Evolutionary conservation across 225 moss, liverwort and hornwort genomes (phyloP), one percentile per base, ranked within the genome.

Genomic region (Bryum argenteum): DNA sequence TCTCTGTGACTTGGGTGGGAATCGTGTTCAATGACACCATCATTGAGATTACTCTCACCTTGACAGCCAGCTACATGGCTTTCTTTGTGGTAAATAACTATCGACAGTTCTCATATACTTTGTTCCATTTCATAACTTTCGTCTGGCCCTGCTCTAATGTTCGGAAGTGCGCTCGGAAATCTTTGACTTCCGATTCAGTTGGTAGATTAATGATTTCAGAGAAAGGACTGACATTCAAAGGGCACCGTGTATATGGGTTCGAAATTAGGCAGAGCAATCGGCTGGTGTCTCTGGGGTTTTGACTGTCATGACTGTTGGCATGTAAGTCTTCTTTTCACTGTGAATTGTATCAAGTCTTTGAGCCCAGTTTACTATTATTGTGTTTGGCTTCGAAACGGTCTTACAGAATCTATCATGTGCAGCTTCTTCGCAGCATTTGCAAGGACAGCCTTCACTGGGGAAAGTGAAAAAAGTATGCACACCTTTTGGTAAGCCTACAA

Each of bases 401-500:
- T 51, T 33, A 33, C 13, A 65, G 50, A 43, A 62, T 57, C 39
- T 72, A 70, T 48, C 12, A 39, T 81, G 58, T 79, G 57, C 80
- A 96, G 98, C 48, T 99, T 99, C 80, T 99, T 94, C 81, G 84
- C 91, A 79, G 98, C 94, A 52, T 99, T 94, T 73, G 98, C 92
- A 77, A 91, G 84, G 71, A 91, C 98, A 23, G 98, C 94, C 37
- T 99, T 99, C 66, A 99, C 98, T 11, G 98, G 98, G 65, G 98
- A 99, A 83, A 91, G 87, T 61, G 87, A 92, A 56, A 85, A 91
- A 69, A 99, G 94, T 75, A 99, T 99, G 98, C 86, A 85, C 79
- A 87, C 92, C 78, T 99, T 99, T 63, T 99, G 98, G 98, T 96
- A 70, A 41, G 73, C 54, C 52, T 26, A 21, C 21, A 57, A 22